Conservation (phyloP, 257 asterid genomes). For the Solanum gracilifrons region DNA sequence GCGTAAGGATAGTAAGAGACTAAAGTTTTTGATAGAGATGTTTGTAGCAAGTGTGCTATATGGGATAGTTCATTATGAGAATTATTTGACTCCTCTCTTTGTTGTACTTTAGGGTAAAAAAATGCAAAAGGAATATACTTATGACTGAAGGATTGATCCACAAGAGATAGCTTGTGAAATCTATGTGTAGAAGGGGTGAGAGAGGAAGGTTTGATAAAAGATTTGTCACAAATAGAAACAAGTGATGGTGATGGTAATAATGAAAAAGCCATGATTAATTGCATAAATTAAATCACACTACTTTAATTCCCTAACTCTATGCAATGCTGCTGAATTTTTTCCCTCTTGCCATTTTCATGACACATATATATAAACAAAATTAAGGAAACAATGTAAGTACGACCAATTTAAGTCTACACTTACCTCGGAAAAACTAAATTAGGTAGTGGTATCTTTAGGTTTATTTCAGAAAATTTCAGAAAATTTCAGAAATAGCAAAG, state of each 20-base stretch:
- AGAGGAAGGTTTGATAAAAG: neutral
- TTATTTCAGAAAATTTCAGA: too few relatives aligned
- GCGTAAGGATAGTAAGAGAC: constrained; percentile 5
- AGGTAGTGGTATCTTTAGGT: too few relatives aligned
- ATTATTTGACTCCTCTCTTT: neutral
- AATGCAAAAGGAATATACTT: neutral
- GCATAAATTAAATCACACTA: neutral
- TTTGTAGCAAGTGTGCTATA: neutral
- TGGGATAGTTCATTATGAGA: neutral
- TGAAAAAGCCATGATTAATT: neutral
- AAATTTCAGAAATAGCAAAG: too few relatives aligned
- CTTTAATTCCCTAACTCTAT: neutral
- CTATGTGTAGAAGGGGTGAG: neutral
- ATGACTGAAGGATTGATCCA: neutral
- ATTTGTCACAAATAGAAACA: neutral
- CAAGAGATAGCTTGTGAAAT: neutral
- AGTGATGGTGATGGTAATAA: neutral
- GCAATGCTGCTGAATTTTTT: neutral
- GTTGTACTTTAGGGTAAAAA: neutral
- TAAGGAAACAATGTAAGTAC: too few relatives aligned
- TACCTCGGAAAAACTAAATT: too few relatives aligned
- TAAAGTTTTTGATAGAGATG: neutral
- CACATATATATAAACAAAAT: too few relatives aligned
- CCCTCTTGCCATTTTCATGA: too few relatives aligned
- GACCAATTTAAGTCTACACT: too few relatives aligned